These are phyloP conservation scores for Boletus patriciae DNA, from an alignment of 768 basidiomycete genomes.

Conservation along the genomic window DNA sequence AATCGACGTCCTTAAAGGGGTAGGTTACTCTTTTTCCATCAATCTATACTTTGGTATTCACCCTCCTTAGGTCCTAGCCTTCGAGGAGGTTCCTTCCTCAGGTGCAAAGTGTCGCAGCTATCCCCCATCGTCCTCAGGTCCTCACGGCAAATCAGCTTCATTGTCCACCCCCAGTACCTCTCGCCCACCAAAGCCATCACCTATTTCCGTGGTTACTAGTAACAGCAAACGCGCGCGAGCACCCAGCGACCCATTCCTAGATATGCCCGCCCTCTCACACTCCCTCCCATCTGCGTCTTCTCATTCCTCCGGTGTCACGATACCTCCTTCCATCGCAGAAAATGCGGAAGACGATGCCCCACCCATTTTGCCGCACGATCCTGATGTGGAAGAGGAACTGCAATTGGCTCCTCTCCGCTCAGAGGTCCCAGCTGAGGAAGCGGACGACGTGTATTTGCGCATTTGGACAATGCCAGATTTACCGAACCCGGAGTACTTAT, in stretches of 20 bases:
- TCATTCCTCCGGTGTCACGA: constrained; percentile 38
- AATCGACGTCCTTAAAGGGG: constrained; percentile 87
- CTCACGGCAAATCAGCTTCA: constrained; percentile 58
- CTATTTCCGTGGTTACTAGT: constrained; percentile 41
- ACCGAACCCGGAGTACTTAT: constrained; percentile 67
- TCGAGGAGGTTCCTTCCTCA: constrained; percentile 60
- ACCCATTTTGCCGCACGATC: constrained; percentile 35
- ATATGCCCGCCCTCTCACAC: constrained; percentile 61
- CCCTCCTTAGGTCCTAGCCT: constrained; percentile 55
- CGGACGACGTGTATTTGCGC: constrained; percentile 57
- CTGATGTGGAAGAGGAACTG: constrained; percentile 36
- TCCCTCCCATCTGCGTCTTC: constrained; percentile 57
- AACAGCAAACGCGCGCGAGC: constrained; percentile 67
- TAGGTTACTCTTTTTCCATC: constrained; percentile 38
- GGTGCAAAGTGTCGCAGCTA: constrained; percentile 30
- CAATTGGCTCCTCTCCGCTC: constrained; percentile 34
- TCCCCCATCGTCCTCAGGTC: constrained; percentile 44
- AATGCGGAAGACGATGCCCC: constrained; percentile 43
- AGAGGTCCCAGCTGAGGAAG: constrained; percentile 33
- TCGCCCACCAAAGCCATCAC: constrained; percentile 37
- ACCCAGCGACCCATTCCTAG: constrained; percentile 78
- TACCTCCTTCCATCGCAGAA: constrained; percentile 36
- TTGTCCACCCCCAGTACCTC: constrained; percentile 35
- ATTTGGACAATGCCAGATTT: constrained; percentile 84
- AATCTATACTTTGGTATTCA: constrained; percentile 6